A percentile compares a stretch with the other conserved stretches of the same genome.
phyloP scores from a whole-genome alignment of 306 rosid genomes.

The Quercus alba region DNA sequence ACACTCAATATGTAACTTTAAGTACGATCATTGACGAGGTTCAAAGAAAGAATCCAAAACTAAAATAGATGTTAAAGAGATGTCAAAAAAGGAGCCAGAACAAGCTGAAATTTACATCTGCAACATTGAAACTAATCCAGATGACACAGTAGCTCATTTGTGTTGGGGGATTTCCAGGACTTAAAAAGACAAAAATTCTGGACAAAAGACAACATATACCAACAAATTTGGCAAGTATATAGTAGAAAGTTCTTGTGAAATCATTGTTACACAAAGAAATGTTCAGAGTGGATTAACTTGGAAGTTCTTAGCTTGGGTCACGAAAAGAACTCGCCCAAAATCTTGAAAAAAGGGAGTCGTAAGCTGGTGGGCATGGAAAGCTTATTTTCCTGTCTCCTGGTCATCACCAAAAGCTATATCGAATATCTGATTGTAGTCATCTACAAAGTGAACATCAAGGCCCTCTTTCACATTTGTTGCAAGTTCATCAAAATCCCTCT shows the following conservation, averaged over 20 bases:
- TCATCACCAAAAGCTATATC: constrained; percentile 62
- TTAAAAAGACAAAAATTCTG: no score
- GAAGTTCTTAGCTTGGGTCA: constrained; percentile 26
- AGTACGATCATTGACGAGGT: no score
- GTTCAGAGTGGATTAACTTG: neutral
- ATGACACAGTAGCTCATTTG: no score
- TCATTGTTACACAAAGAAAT: neutral
- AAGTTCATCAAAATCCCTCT: constrained; percentile 52
- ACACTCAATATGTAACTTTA: no score
- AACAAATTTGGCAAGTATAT: neutral
- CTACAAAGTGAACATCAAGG: constrained; percentile 90
- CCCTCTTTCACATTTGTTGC: constrained; percentile 72
- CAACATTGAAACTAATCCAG: no score
- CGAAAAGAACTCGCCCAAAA: neutral
- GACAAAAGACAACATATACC: neutral
- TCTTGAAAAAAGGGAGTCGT: constrained; percentile 12
- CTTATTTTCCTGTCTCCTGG: constrained; percentile 25
- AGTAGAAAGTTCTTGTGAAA: neutral
- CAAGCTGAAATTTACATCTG: no score
- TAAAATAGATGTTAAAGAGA: no score
- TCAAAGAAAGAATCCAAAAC: no score
- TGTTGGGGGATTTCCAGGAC: no score
- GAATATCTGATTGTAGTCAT: constrained; percentile 72
- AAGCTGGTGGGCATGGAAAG: constrained; percentile 12
- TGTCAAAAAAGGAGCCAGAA: no score